Base-by-base conservation (phyloP, 2,329 filamentous ascomycete species). In the Sclerotinia glacialis region DNA sequence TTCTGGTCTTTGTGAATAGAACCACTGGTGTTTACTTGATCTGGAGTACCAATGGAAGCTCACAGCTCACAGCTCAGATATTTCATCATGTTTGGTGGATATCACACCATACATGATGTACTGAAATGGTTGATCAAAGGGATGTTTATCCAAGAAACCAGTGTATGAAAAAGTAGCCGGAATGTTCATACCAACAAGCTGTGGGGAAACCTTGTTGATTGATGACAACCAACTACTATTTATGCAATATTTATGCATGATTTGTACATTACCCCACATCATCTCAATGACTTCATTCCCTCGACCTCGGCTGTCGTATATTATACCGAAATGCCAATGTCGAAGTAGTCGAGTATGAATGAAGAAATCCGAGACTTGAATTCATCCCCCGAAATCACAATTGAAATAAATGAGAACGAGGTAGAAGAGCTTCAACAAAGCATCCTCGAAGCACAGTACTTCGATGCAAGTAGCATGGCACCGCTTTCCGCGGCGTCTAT, bases 391-490 rank as follows among this genome's bases (percentile, higher is more conserved):
- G 54, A 65, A 23, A 37, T 1, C 6, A 5, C 55, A 2, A 34
- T 34, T 4, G 3, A 55, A 3, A 60, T 46, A 81, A 66, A 81
- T 79, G 70, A 72, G 49, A 64, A 74, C 56, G 74, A 74, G 34
- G 68, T 72, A 70, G 54, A 62, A 14, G 68, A 74, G 63, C 65
- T 76, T 21, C 69, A 72, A 53, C 66, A 73, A 54, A 74, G 71
- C 56, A 74, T 75, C 56, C 69, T 72, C 58, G 74, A 75, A 67
- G 68, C 73, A n/a, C 68, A 73, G 58, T 75, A 74, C 66, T 77
- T 75, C 66, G 74, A 76, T 67, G 68, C 73, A 59, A 72, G 68
- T 60, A 74, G 71, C 46, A 77, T 77, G 76, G 74, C 75, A 64
- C 72, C 76, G 28, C 70, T 76, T 2, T 72, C 70, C 62, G 67